Evolutionary conservation across 2,329 filamentous ascomycete species (phyloP), one percentile per base, ranked within the genome.

Genomic region (Cladophialophora chaetospira): DNA sequence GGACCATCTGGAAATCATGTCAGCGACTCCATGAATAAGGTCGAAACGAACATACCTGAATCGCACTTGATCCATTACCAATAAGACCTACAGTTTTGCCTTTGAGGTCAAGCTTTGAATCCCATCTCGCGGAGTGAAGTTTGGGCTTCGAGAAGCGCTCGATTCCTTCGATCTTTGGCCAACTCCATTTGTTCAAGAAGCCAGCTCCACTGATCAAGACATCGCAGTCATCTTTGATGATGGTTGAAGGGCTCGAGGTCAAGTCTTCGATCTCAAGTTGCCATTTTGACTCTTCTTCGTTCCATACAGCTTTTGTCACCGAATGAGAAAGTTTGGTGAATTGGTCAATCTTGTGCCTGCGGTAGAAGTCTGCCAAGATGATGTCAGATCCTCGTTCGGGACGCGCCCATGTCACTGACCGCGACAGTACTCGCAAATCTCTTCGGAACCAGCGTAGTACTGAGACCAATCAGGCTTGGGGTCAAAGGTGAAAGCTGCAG

Each of bases 1-100:
- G 53, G 5, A 56, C 28, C 10, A 54, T 54, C 23, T 88, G 84
- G 85, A 84, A 26, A 88, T 81, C 51, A 87, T n/a, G 77, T 17
- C 79, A 84, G 50, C 82, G 78, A 48, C 17, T 11, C 11, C 17
- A 17, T 43, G n/a, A n/a, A n/a, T n/a, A n/a, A n/a, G n/a, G n/a
- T n/a, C n/a, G n/a, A n/a, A n/a, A n/a, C n/a, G n/a, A 3, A 8
- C 38, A 17, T 19, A 53, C 66, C 60, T 78, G 75, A 5, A 78
- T 61, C 0, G 68, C 72, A 17, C 73, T 74, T 9, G 74, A 71
- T 5, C 75, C 76, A 1, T 74, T 79, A 2, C 76, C 76, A 33
- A 79, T 69, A 46, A 77, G 66, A 2, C 65, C 76, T 5, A 78
- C 72, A 8, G 63, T 65, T 57, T 76, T 77, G 19, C 69, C 70